These are phyloP conservation scores for Perilla frutescens DNA, from an alignment of 257 asterid genomes.

Conservation along the genomic window DNA sequence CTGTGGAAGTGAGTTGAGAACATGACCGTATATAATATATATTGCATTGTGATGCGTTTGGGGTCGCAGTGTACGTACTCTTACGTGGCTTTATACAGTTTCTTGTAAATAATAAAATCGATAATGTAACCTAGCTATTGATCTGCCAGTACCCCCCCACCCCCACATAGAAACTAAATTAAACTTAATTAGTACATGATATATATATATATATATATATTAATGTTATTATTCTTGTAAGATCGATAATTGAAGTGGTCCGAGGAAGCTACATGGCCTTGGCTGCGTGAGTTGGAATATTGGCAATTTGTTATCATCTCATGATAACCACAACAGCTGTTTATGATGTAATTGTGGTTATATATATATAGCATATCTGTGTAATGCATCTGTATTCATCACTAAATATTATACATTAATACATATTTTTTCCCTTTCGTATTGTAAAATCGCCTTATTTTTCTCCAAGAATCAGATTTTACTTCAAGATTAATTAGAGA, in stretches of 20 bases:
- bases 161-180: conserved; percentile 30
- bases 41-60: background rate
- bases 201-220: too few species aligned
- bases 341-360: conserved; percentile 42
- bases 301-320: conserved; percentile 20
- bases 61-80: background rate
- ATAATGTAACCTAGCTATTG: conserved; percentile 42
- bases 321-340: conserved; percentile 38
- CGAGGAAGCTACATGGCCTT: conserved; percentile 7
- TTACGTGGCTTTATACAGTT: conserved; percentile 21
- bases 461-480: background rate
- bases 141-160: conserved; percentile 2
- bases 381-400: conserved; percentile 27
- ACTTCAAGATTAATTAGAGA: too few species aligned
- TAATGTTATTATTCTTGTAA: conserved; percentile 30
- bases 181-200: conserved; percentile 2
- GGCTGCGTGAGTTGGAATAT: conserved; percentile 23
- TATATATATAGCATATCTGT: conserved; percentile 18
- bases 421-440: conserved; percentile 6
- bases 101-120: conserved; percentile 49
- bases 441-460: background rate
- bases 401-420: background rate
- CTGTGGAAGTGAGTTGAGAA: conserved; percentile 53
- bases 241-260: conserved; percentile 24
- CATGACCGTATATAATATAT: background rate